Conservation (phyloP, 306 rosid species). For the Vigna hirtella region DNA sequence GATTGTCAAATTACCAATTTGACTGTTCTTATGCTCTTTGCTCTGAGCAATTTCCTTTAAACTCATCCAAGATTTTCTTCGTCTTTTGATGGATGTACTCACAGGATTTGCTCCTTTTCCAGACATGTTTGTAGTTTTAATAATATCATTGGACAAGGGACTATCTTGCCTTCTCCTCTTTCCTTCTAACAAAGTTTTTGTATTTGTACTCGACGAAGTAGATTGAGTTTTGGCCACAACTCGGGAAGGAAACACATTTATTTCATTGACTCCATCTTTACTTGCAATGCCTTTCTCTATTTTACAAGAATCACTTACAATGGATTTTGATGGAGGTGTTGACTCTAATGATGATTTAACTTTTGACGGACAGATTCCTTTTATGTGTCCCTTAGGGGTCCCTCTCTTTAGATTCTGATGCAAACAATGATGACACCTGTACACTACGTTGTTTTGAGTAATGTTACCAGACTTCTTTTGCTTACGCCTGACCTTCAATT, state of each 20-base stretch:
- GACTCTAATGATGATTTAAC: constrained; percentile 42
- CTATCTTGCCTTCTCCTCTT: constrained; percentile 59
- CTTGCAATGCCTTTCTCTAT: constrained; percentile 37
- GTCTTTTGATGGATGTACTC: constrained; percentile 57
- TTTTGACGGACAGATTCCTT: constrained; percentile 56
- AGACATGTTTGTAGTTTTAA: constrained; percentile 44
- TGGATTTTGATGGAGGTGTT: constrained; percentile 35
- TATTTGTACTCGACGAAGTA: constrained; percentile 44
- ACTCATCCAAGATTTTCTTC: constrained; percentile 79
- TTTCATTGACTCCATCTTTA: constrained; percentile 40
- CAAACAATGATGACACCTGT: constrained; percentile 71
- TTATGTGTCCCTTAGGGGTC: no score
- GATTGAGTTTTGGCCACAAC: constrained; percentile 5
- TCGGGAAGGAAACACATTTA: constrained; percentile 29
- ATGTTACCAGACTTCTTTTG: constrained; percentile 46
- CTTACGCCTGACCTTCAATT: constrained; percentile 49
- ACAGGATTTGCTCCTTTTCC: constrained; percentile 45
- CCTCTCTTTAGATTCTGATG: constrained; percentile 71
- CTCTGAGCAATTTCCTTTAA: constrained; percentile 71
- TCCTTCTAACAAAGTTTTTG: constrained; percentile 44
- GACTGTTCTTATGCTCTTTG: constrained; percentile 40
- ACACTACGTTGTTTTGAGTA: constrained; percentile 65
- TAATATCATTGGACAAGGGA: constrained; percentile 45
- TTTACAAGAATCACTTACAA: constrained; percentile 21
- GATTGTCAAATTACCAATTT: constrained; percentile 45